Evolutionary conservation across 208 protist species (phyloP).

Genomic region (Crithidia bombi): DNA sequence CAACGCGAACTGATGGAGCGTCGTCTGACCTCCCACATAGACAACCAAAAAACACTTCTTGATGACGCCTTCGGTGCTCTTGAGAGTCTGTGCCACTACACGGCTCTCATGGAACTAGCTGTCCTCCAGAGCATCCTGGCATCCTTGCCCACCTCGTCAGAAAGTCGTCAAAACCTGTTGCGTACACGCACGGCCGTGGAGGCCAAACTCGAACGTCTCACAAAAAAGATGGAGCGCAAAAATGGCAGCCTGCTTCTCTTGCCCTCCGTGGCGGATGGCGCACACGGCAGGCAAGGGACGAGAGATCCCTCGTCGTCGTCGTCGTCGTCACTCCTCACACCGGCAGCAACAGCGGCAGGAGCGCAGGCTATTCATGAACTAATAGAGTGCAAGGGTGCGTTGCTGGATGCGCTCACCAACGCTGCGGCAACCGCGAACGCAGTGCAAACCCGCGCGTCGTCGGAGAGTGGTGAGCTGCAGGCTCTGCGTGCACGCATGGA

Average conservation of each 20-base stretch:
- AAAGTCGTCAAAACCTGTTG: slow-evolving; percentile 9
- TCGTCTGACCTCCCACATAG: slow-evolving; percentile 32
- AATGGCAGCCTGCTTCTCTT: not conserved
- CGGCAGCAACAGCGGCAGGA: not conserved
- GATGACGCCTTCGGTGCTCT: slow-evolving; percentile 32
- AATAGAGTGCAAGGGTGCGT: not conserved
- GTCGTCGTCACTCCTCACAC: not conserved
- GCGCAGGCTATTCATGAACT: slow-evolving; percentile 3
- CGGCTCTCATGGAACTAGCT: slow-evolving; percentile 14
- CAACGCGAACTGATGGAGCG: slow-evolving; percentile 57
- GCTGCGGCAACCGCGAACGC: not conserved
- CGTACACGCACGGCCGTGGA: not conserved
- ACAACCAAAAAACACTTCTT: slow-evolving; percentile 26
- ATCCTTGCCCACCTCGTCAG: not conserved
- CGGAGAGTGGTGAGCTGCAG: slow-evolving; percentile 10
- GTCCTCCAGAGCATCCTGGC: slow-evolving; percentile 10
- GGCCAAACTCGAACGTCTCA: slow-evolving; percentile 6
- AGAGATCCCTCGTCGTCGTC: not conserved
- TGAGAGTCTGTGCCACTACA: slow-evolving; percentile 25
- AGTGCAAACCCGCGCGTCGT: not conserved
- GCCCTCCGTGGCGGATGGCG: not conserved
- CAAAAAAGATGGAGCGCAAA: not conserved
- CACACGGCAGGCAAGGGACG: not conserved
- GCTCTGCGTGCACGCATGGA: slow-evolving; percentile 22
- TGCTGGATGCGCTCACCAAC: slow-evolving; percentile 23